Evolutionary conservation across 2,329 filamentous ascomycete species (phyloP).

Genomic region (Coniella vitis): DNA sequence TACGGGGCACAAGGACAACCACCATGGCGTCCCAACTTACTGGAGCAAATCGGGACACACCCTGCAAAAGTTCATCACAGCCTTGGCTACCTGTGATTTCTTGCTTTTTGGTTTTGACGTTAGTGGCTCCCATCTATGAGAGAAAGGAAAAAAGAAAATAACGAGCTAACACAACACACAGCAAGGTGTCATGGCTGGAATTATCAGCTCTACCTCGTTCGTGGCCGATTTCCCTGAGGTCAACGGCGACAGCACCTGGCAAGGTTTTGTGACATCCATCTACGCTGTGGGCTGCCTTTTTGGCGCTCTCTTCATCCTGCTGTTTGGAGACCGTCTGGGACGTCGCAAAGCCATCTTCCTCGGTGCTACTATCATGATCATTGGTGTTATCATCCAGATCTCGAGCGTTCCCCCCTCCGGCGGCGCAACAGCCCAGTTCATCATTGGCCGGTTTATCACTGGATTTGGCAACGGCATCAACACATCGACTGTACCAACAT

Average conservation of each 20-base stretch:
- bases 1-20: constrained; percentile 16
- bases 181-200: constrained; percentile 17
- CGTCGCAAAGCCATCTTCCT: constrained; percentile 47
- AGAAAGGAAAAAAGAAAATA: background rate
- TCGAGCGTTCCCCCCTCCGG: constrained; percentile 38
- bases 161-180: background rate
- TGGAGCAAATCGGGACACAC: constrained; percentile 14
- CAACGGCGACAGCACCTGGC: constrained; percentile 24
- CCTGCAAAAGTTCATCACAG: constrained; percentile 15
- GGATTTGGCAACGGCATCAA: constrained; percentile 46
- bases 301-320: constrained; percentile 33
- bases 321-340: constrained; percentile 46
- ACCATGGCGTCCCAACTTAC: constrained; percentile 15
- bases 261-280: constrained; percentile 33
- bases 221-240: constrained; percentile 25
- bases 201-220: constrained; percentile 9
- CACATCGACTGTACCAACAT: constrained; percentile 37
- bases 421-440: constrained; percentile 40
- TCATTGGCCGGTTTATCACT: constrained; percentile 41
- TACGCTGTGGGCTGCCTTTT: constrained; percentile 37
- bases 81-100: constrained; percentile 13
- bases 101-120: constrained; percentile 16
- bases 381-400: constrained; percentile 49
- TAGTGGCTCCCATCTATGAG: background rate
- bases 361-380: constrained; percentile 45